A percentile compares a stretch with the other conserved stretches of the same genome.
Conservation (phyloP, 2,329 filamentous ascomycete species). For the Aspergillus ochraceus region DNA sequence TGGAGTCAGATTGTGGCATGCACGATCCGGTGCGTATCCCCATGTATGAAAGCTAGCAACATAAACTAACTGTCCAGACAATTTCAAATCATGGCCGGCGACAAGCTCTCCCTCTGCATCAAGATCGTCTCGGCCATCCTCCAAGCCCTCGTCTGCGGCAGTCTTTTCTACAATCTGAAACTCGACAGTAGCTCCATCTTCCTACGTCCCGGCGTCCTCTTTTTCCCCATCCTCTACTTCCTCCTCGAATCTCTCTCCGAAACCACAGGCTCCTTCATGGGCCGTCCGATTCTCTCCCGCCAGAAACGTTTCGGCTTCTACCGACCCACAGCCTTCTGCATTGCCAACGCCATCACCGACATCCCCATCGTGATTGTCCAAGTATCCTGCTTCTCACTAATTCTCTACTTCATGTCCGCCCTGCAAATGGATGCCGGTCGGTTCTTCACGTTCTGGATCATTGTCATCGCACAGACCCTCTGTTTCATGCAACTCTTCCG, state of each 20-base stretch:
- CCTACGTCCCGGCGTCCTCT: constrained; percentile 58
- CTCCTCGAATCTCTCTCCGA: constrained; percentile 60
- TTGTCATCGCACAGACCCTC: constrained; percentile 53
- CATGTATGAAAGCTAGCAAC: no score
- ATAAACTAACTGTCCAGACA: constrained; percentile 33
- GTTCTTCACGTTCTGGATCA: constrained; percentile 60
- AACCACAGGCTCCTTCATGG: constrained; percentile 60
- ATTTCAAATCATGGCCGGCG: constrained; percentile 54
- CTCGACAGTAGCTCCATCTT: constrained; percentile 56
- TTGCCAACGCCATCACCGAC: constrained; percentile 57
- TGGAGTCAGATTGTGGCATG: constrained; percentile 47
- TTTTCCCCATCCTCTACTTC: constrained; percentile 62
- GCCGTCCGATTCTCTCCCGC: constrained; percentile 65
- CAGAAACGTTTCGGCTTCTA: constrained; percentile 70
- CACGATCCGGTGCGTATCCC: constrained; percentile 36
- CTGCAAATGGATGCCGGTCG: constrained; percentile 55
- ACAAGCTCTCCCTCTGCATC: constrained; percentile 49
- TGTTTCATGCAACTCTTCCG: constrained; percentile 54
- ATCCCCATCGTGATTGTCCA: constrained; percentile 57
- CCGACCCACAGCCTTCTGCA: constrained; percentile 58
- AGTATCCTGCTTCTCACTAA: constrained; percentile 57
- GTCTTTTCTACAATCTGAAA: constrained; percentile 54
- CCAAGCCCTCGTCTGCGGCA: constrained; percentile 44
- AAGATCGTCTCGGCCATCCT: constrained; percentile 45
- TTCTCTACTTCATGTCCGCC: constrained; percentile 61